Evolutionary conservation across 306 rosid species (phyloP).

Genomic region (Phaseolus lunatus): DNA sequence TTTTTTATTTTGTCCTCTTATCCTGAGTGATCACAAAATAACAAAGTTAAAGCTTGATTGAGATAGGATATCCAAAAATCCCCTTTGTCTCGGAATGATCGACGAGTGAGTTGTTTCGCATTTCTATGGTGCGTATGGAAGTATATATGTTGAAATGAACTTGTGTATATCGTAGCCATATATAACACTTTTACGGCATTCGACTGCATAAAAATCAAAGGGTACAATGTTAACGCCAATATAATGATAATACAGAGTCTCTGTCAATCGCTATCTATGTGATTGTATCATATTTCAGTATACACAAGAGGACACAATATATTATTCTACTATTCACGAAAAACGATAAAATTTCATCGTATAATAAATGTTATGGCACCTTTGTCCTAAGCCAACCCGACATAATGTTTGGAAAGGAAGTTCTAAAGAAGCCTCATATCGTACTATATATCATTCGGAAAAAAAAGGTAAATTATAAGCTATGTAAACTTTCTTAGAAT

Average conservation of each 20-base stretch:
- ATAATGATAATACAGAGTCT: conserved; percentile 8
- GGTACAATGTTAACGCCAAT: conserved; percentile 12
- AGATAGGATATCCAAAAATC: conserved; percentile 35
- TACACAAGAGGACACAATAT: conserved; percentile 33
- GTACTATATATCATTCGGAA: background rate
- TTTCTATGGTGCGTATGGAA: conserved; percentile 11
- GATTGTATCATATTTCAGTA: conserved; percentile 13
- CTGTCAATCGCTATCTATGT: conserved; percentile 29
- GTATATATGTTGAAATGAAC: conserved; percentile 15
- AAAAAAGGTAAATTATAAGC: background rate
- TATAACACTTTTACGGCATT: conserved; percentile 2
- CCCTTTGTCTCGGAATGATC: conserved; percentile 29
- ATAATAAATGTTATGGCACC: conserved; percentile 18
- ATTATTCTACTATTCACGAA: conserved; percentile 32
- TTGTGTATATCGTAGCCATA: background rate
- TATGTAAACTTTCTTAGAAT: background rate
- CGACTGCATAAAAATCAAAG: conserved; percentile 14
- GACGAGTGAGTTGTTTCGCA: conserved; percentile 20
- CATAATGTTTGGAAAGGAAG: conserved; percentile 20
- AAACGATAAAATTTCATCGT: conserved; percentile 9
- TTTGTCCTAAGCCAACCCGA: conserved; percentile 25
- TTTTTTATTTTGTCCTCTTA: conserved; percentile 3
- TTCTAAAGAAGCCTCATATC: background rate
- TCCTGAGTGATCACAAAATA: conserved; percentile 20
- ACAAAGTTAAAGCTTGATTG: conserved; percentile 40